These are phyloP conservation scores for Aureobasidium pullulans DNA, from an alignment of 2,329 filamentous ascomycete species.

Conservation along the genomic window DNA sequence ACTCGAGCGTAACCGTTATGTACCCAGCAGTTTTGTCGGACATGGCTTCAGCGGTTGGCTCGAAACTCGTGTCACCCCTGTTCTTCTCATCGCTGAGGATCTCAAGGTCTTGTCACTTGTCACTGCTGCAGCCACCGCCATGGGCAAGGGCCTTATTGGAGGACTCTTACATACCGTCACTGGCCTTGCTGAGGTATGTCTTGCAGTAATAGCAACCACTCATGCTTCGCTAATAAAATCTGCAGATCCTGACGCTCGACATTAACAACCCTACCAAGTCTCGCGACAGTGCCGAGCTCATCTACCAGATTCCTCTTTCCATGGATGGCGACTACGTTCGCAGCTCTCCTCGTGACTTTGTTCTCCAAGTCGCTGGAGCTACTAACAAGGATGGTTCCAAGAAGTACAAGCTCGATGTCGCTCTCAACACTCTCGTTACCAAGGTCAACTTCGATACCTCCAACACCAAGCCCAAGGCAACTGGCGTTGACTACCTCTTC, in stretches of 20 bases:
- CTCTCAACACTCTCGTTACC: slow-evolving; percentile 56
- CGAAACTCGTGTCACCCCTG: slow-evolving; percentile 42
- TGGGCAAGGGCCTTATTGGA: slow-evolving; percentile 27
- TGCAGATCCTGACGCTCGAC: slow-evolving; percentile 39
- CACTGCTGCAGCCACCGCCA: slow-evolving; percentile 44
- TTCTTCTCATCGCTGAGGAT: slow-evolving; percentile 47
- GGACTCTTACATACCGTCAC: slow-evolving; percentile 33
- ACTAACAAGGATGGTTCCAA: slow-evolving; percentile 43
- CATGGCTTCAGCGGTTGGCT: slow-evolving; percentile 56
- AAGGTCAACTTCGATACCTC: slow-evolving; percentile 60
- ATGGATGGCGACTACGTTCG: slow-evolving; percentile 39
- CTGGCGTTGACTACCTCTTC: slow-evolving; percentile 36
- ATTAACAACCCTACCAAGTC: slow-evolving; percentile 26
- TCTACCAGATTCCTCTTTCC: slow-evolving; percentile 54
- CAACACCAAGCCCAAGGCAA: slow-evolving; percentile 43
- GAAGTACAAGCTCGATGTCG: slow-evolving; percentile 51
- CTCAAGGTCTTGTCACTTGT: slow-evolving; percentile 47
- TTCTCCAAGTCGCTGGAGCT: slow-evolving; percentile 45
- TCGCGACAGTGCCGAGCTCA: slow-evolving; percentile 41
- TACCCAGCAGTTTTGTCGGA: slow-evolving; percentile 35
- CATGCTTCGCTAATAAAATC: too few species aligned
- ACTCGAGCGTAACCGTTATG: slow-evolving; percentile 48
- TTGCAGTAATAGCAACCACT: too few species aligned
- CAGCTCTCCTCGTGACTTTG: slow-evolving; percentile 49
- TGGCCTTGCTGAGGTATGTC: slow-evolving; percentile 32